Evolutionary conservation across 1,284 basidiomycete species (phyloP).

Genomic region (Kalmanozyma brasiliensis): DNA sequence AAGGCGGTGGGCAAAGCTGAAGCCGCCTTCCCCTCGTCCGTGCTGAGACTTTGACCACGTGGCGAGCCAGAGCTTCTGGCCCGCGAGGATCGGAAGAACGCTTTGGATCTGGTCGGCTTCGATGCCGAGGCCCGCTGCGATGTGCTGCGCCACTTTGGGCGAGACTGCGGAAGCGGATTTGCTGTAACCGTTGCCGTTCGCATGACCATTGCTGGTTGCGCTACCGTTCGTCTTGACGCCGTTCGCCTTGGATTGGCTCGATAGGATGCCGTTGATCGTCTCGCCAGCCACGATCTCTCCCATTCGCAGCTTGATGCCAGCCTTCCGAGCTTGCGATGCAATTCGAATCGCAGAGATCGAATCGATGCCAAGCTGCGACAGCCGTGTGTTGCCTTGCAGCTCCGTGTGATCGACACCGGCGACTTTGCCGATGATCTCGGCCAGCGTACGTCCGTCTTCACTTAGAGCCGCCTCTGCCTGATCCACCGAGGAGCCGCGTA

Average conservation of each 20-base stretch:
- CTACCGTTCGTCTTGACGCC: slow-evolving; percentile 16
- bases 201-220: slow-evolving; percentile 15
- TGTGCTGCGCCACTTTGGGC: slow-evolving; percentile 12
- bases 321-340: slow-evolving; percentile 48
- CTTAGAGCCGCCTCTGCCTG: slow-evolving; percentile 7
- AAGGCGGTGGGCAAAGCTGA: slow-evolving; percentile 51
- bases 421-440: slow-evolving; percentile 35
- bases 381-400: slow-evolving; percentile 33
- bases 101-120: slow-evolving; percentile 32
- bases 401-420: slow-evolving; percentile 26
- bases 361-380: slow-evolving; percentile 60
- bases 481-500: slow-evolving; percentile 3
- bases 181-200: slow-evolving; percentile 6
- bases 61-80: slow-evolving; percentile 54
- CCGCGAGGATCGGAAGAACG: slow-evolving; percentile 51
- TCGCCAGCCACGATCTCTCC: slow-evolving; percentile 52
- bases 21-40: slow-evolving; percentile 33
- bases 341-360: slow-evolving; percentile 64
- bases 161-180: neutral
- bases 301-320: slow-evolving; percentile 45
- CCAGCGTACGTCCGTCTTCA: slow-evolving; percentile 39
- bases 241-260: slow-evolving; percentile 6
- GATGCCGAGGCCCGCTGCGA: slow-evolving; percentile 17
- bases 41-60: slow-evolving; percentile 31
- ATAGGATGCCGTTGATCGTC: slow-evolving; percentile 41